phyloP scores from a whole-genome alignment of 129 eudicot species.

The Kitagawia praeruptora region DNA sequence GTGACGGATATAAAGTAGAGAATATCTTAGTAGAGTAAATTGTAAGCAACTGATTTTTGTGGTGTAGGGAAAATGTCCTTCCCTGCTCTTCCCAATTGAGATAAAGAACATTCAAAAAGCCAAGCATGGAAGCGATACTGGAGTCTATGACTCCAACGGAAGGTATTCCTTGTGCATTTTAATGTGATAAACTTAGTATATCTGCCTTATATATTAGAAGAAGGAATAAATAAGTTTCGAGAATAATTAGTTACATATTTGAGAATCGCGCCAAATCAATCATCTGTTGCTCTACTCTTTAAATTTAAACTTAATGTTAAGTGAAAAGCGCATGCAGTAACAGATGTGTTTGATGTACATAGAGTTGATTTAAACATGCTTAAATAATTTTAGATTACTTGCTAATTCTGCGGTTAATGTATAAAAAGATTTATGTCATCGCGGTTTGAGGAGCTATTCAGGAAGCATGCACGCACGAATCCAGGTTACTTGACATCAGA shows the following conservation, averaged over 20 bases:
- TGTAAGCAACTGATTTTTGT: conserved; percentile 4
- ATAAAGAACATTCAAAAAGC: conserved; percentile 55
- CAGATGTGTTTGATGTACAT: neutral
- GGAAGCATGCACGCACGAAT: conserved; percentile 52
- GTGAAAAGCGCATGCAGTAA: neutral
- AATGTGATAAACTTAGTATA: neutral
- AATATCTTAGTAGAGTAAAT: neutral
- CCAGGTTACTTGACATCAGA: conserved; percentile 45
- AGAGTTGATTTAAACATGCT: neutral
- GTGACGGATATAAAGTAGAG: neutral
- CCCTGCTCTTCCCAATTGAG: conserved; percentile 51
- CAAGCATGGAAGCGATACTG: conserved; percentile 75
- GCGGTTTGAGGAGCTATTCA: conserved; percentile 73
- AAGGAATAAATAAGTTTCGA: neutral
- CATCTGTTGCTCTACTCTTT: neutral
- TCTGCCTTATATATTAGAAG: too few relatives aligned
- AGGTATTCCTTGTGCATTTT: conserved; percentile 31
- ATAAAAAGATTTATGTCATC: conserved; percentile 40
- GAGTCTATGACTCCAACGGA: conserved; percentile 69
- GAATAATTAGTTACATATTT: neutral
- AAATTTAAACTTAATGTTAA: neutral
- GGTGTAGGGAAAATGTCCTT: conserved; percentile 54
- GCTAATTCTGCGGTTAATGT: neutral
- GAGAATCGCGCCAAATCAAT: neutral
- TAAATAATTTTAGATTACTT: neutral